phyloP scores from a whole-genome alignment of 768 basidiomycete species.

The Kwoniella europaea region DNA sequence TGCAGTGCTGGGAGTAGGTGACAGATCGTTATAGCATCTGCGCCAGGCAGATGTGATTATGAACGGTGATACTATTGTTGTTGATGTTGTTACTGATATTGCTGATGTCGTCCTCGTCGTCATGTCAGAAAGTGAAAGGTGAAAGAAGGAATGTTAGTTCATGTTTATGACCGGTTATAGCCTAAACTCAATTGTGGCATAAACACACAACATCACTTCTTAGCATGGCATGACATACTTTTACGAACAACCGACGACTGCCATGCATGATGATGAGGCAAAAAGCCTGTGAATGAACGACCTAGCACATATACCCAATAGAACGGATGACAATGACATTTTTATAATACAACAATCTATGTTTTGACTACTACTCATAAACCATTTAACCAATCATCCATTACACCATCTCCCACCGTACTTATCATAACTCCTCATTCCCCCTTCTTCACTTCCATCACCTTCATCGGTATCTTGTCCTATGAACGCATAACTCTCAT shows the following conservation, averaged over 20 bases:
- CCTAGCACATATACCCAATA: background rate
- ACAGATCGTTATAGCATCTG: background rate
- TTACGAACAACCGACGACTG: background rate
- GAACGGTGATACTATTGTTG: background rate
- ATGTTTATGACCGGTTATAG: conserved; percentile 6
- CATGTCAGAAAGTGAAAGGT: background rate
- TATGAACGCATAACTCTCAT: conserved; percentile 50
- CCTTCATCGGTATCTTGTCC: conserved; percentile 41
- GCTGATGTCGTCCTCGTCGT: background rate
- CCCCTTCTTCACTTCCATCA: conserved; percentile 33
- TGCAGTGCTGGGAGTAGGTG: background rate
- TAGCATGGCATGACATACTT: background rate
- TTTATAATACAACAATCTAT: background rate
- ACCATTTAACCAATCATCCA: conserved; percentile 1
- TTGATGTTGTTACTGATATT: background rate
- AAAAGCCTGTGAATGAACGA: background rate
- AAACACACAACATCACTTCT: background rate
- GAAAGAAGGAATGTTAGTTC: background rate
- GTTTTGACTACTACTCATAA: background rate
- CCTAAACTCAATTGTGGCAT: background rate
- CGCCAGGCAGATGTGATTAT: conserved; percentile 3
- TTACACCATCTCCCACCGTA: conserved; percentile 56
- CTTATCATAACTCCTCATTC: conserved; percentile 30
- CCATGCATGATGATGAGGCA: background rate
- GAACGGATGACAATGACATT: background rate